Base-by-base conservation (phyloP, 2,329 filamentous ascomycete genomes). In the Trichophyton equinum region DNA sequence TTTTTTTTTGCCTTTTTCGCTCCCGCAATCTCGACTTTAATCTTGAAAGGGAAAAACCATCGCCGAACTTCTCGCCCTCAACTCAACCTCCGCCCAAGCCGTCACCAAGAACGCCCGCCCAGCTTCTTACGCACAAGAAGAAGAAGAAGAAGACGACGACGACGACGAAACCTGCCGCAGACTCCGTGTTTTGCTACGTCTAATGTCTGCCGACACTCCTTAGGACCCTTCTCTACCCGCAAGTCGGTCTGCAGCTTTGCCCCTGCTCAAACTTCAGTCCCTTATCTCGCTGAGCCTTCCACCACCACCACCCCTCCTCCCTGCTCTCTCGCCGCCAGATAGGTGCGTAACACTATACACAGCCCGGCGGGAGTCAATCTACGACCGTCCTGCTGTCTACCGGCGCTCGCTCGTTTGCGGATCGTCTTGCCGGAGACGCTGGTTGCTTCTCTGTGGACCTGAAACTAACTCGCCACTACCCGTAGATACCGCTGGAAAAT, bases 381-480 rank as follows among this genome's bases (percentile, higher is more conserved):
- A 40, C 8, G 25, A 4, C 22, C 8, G 3, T 53, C 49, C 13
- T 53, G 22, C 22, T 33, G 13, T 33, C 22, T 38, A 3, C 33
- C 9, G 6, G 9, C 9, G 51, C n/a, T 33, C 27, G 7, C 18
- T 30, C n/a, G 40, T 44, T 8, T 9, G 15, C 22, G 15, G 27
- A n/a, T 42, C 40, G 36, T 15, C 25, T 18, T 18, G 51, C 13
- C 27, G 33, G 27, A 36, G 51, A 33, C 51, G 51, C 30, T 30
- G 51, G 51, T 20, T 55, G 51, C 51, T 36, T 55, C 27, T 36
- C 18, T 33, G 25, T 33, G 51, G 27, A 33, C 51, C 51, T 36
- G 27, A 57, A 44, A 44, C 55, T 57, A 57, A 57, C 55, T 57
- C 40, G 55, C 55, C 55, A 57, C 55, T 44, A 44, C 36, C 40